Evolutionary conservation across 352 stramenopile species (phyloP), one percentile per base, ranked within the genome.

Genomic region (Elongisporangium prolatum): DNA sequence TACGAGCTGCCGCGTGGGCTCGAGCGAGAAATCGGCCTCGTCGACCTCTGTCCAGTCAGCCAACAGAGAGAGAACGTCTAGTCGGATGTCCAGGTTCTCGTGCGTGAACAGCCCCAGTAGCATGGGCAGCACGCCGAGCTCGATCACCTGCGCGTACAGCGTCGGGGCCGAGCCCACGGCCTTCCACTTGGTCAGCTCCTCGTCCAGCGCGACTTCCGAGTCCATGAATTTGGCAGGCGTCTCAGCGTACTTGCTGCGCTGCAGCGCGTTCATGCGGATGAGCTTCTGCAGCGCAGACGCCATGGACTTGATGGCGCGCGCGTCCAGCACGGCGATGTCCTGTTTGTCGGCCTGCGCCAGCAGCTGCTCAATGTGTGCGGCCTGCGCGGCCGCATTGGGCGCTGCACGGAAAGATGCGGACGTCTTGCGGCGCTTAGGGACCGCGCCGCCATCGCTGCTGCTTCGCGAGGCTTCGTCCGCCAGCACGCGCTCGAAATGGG

Each of bases 191-290:
- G 64, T 59, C 17, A 91, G 53, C 56, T 91, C 79, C 18, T 54
- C 53, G 60, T 91, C 71, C 21, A 91, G 61, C 11, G 72, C 75
- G 34, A 96, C 57, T 65, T 97, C 88, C 28, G 82, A 94, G 25
- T 94, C 77, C 54, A 96, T 69, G 56, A 97, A 97, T 56, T 89
- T 92, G 22, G 62, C 61, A 1, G 88, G 86, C 17, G 91, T 75
- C 37, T 92, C 76, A 2, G 69, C 64, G 61, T 91, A 80, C 68
- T 95, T 96, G 53, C 86, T 76, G 17, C 88, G 84, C 59, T 84
- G 69, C 54, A 92, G 60, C 14, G 88, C 84, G 57, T 97, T 97
- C 67, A 74, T 77, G 3, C 72, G 78, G 17, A 96, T 77, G 52
- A 75, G 67, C 61, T 91, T 91, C 48, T 91, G 68, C 4, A 96